Conservation (phyloP, 805 yeast genomes). For the Starmera quercuum region DNA sequence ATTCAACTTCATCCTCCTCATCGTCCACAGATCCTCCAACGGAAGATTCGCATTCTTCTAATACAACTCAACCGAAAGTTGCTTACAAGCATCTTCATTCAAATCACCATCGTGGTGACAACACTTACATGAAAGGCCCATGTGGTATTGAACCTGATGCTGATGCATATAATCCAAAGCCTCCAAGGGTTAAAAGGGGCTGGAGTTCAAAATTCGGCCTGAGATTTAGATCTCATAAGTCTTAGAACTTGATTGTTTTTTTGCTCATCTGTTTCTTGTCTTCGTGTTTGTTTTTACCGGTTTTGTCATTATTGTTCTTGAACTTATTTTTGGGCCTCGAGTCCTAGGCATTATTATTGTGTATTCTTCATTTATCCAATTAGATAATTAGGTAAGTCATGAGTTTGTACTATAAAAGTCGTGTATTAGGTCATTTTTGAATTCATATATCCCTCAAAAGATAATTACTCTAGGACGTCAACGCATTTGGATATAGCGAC, state of each 20-base stretch:
- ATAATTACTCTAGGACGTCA: slow-evolving; percentile 7
- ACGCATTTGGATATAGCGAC: slow-evolving; percentile 11
- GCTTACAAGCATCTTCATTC: slow-evolving; percentile 1
- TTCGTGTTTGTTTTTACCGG: too few relatives aligned
- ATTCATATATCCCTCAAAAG: too few relatives aligned
- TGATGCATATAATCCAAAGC: slow-evolving; percentile 9
- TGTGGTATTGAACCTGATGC: slow-evolving; percentile 11
- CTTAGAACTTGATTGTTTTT: too few relatives aligned
- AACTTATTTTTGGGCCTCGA: too few relatives aligned
- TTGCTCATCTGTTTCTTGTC: too few relatives aligned
- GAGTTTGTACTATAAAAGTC: too few relatives aligned
- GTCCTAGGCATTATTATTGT: too few relatives aligned
- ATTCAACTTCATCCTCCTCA: background rate
- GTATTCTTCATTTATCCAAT: too few relatives aligned
- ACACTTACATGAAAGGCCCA: slow-evolving; percentile 8
- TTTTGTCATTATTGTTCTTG: too few relatives aligned
- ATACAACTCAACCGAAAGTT: background rate
- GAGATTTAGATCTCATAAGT: background rate
- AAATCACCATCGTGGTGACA: background rate
- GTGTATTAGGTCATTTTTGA: too few relatives aligned
- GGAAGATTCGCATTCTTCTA: background rate
- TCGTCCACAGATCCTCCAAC: background rate
- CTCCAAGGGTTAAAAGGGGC: slow-evolving; percentile 3
- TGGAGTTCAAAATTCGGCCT: background rate
- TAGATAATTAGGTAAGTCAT: too few relatives aligned